Conservation (phyloP, 1,284 basidiomycete species). For the Mycena citricolor region DNA sequence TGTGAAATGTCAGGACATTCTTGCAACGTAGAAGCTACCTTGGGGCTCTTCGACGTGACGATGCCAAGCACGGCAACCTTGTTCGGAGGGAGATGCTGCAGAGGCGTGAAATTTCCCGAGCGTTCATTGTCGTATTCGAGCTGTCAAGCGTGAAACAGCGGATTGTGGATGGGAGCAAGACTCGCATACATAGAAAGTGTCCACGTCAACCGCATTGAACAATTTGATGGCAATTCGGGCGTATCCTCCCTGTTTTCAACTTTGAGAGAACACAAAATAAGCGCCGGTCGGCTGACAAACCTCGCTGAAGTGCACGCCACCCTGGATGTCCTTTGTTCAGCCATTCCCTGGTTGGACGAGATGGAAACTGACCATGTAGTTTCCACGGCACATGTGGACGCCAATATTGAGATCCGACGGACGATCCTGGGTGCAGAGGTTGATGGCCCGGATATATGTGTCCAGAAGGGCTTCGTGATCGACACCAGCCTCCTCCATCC, state of each 20-base stretch:
- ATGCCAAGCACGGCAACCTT: constrained; percentile 75
- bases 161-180: constrained; percentile 2
- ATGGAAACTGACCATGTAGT: constrained; percentile 54
- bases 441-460: constrained; percentile 71
- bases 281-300: not conserved
- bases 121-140: constrained; percentile 79
- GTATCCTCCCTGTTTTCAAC: constrained; percentile 49
- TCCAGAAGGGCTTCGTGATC: constrained; percentile 66
- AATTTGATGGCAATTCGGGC: constrained; percentile 71
- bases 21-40: constrained; percentile 34
- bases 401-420: constrained; percentile 67
- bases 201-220: constrained; percentile 75
- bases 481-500: constrained; percentile 59
- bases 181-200: constrained; percentile 63
- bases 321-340: too few relatives aligned
- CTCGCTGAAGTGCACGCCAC: constrained; percentile 63
- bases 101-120: constrained; percentile 69
- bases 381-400: constrained; percentile 79
- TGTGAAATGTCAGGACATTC: not conserved
- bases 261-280: not conserved
- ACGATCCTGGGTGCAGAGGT: constrained; percentile 57
- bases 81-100: constrained; percentile 62
- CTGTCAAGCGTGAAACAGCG: constrained; percentile 31
- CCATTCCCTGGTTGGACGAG: not conserved
- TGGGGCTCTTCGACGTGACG: constrained; percentile 69